Conservation (phyloP, 164 flowering plant genomes). For the Chimonanthus praecox region DNA sequence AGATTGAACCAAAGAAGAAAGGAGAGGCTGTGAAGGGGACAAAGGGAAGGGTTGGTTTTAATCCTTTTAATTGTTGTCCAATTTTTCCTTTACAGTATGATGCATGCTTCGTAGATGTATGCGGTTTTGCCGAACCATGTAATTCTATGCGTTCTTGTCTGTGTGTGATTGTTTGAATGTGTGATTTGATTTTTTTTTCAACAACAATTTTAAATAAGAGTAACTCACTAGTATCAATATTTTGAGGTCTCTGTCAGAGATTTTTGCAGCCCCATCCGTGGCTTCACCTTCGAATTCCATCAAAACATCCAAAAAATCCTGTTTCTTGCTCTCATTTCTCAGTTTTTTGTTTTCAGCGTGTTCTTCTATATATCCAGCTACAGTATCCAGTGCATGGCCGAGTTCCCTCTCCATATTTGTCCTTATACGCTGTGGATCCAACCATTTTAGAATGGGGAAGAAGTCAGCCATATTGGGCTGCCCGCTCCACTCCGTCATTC, state of each 20-base stretch:
- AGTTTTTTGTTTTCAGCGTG: not conserved
- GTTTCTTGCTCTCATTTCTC: not conserved
- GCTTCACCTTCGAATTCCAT: constrained; percentile 11
- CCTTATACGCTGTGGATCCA: constrained; percentile 21
- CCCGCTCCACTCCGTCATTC: constrained; percentile 10
- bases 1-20: no score
- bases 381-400: constrained; percentile 12
- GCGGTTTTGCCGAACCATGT: no score
- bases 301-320: constrained; percentile 17
- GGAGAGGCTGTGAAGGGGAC: no score
- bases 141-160: not conserved
- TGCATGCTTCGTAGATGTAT: not conserved
- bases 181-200: no score
- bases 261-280: constrained; percentile 9
- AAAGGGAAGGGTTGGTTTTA: no score
- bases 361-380: constrained; percentile 12
- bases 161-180: not conserved
- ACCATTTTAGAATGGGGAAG: constrained; percentile 17
- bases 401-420: constrained; percentile 7
- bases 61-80: no score
- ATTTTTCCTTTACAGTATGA: no score
- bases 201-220: not conserved
- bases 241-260: constrained; percentile 6
- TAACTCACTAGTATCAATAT: constrained; percentile 14
- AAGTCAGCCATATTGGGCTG: constrained; percentile 25